phyloP scores from a whole-genome alignment of 2,329 filamentous ascomycete genomes.

The Verticillium nubilum region DNA sequence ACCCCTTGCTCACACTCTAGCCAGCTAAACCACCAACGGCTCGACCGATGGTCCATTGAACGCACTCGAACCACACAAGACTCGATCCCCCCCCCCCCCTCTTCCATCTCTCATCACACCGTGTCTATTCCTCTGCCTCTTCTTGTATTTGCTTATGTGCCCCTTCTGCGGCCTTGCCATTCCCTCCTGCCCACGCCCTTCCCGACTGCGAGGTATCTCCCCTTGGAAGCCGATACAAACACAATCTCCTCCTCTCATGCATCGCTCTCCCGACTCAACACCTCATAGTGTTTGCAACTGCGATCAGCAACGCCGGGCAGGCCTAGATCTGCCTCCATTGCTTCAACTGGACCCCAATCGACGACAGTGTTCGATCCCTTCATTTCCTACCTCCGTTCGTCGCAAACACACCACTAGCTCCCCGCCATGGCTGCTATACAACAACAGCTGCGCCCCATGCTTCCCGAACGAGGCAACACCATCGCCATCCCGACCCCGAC shows the following conservation, averaged over 20 bases:
- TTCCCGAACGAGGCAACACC: conserved; percentile 4
- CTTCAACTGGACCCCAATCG: too few species aligned
- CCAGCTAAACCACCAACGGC: neutral
- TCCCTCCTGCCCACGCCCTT: neutral
- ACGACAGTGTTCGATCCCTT: neutral
- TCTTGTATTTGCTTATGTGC: neutral
- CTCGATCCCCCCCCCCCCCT: neutral
- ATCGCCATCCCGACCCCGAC: conserved; percentile 17
- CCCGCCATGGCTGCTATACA: neutral
- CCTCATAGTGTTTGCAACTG: neutral
- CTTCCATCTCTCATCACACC: neutral
- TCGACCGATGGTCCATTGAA: neutral
- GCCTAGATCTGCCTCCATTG: neutral
- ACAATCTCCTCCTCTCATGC: neutral
- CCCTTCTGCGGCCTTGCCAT: neutral
- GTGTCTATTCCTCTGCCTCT: neutral
- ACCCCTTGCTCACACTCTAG: neutral
- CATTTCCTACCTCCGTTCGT: neutral
- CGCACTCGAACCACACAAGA: neutral
- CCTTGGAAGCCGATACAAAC: neutral
- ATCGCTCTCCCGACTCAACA: neutral
- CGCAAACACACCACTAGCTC: neutral
- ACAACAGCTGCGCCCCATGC: conserved; percentile 6
- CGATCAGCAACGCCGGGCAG: neutral
- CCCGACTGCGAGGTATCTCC: neutral